These are phyloP conservation scores for Penicillium sp. DNA, from an alignment of 2,329 filamentous ascomycete genomes.

Conservation along the genomic window DNA sequence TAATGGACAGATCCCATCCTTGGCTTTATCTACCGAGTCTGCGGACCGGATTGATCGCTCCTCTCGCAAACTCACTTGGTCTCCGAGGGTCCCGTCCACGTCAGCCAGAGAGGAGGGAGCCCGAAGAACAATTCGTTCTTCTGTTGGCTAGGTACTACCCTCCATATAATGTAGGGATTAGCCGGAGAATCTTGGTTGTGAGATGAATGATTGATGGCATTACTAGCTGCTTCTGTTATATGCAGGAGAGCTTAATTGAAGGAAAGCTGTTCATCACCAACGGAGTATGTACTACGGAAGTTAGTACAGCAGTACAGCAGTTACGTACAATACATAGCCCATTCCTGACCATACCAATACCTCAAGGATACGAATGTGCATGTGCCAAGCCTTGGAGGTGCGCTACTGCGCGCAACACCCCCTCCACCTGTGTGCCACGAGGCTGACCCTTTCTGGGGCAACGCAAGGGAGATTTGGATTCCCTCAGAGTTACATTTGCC, in stretches of 20 bases:
- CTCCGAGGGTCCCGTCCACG: not conserved
- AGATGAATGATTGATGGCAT: not conserved
- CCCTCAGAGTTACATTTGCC: conserved; percentile 20
- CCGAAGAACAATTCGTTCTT: not conserved
- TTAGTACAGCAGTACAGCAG: not conserved
- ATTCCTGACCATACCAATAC: not conserved
- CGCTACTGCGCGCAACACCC: conserved; percentile 29
- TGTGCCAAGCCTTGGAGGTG: conserved; percentile 31
- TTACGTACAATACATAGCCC: conserved; percentile 9
- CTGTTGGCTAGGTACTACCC: not conserved
- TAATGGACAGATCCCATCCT: conserved; percentile 2
- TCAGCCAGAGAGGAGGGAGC: not conserved
- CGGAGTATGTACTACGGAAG: not conserved
- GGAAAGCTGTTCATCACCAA: too few relatives aligned
- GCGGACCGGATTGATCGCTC: not conserved
- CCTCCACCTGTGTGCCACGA: conserved; percentile 33
- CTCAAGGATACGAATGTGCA: conserved; percentile 8
- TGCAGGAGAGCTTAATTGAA: too few relatives aligned
- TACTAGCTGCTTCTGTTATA: not conserved
- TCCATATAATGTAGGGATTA: not conserved
- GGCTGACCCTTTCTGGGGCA: conserved; percentile 29
- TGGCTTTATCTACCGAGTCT: not conserved
- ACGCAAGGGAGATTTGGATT: conserved; percentile 17
- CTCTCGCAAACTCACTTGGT: not conserved
- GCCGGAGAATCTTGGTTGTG: not conserved